Evolutionary conservation across 352 stramenopile species (phyloP).

Genomic region (Phytophthora pistaciae): DNA sequence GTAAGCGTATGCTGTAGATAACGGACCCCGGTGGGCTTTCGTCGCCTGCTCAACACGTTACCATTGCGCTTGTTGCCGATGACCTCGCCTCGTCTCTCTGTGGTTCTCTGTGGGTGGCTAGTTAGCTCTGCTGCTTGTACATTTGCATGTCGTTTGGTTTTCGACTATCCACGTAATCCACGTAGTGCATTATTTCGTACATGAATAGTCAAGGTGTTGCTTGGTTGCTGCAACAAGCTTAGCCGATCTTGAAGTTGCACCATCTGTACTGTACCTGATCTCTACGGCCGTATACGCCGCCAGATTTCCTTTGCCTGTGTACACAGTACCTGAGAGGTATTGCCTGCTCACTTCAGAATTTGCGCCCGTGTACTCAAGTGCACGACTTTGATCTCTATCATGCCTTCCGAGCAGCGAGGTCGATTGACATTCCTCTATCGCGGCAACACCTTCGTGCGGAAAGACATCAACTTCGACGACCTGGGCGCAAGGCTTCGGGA

Average conservation of each 20-base stretch:
- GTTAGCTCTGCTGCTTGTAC: conserved; percentile 20
- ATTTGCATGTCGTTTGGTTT: too few relatives aligned
- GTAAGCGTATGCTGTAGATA: conserved; percentile 45
- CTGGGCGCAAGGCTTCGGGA: conserved; percentile 3
- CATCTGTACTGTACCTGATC: neutral
- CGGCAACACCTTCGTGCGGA: conserved; percentile 2
- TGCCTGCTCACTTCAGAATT: neutral
- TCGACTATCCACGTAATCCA: too few relatives aligned
- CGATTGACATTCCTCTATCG: conserved; percentile 7
- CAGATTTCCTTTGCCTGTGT: neutral
- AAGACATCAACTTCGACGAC: conserved; percentile 1
- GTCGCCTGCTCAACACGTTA: conserved; percentile 27
- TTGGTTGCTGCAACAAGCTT: neutral
- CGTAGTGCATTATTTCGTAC: too few relatives aligned
- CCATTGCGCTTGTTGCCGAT: conserved; percentile 25
- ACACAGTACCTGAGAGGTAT: neutral
- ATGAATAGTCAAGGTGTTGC: neutral
- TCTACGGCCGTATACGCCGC: neutral
- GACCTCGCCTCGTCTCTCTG: conserved; percentile 14
- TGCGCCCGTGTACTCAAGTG: neutral
- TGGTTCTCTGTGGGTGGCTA: conserved; percentile 12
- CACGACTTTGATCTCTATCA: neutral
- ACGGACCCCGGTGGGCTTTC: conserved; percentile 10
- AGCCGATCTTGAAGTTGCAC: neutral
- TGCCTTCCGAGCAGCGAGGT: conserved; percentile 2